These are phyloP conservation scores for Sutorius eximius DNA, from an alignment of 1,284 basidiomycete genomes.

Conservation along the genomic window DNA sequence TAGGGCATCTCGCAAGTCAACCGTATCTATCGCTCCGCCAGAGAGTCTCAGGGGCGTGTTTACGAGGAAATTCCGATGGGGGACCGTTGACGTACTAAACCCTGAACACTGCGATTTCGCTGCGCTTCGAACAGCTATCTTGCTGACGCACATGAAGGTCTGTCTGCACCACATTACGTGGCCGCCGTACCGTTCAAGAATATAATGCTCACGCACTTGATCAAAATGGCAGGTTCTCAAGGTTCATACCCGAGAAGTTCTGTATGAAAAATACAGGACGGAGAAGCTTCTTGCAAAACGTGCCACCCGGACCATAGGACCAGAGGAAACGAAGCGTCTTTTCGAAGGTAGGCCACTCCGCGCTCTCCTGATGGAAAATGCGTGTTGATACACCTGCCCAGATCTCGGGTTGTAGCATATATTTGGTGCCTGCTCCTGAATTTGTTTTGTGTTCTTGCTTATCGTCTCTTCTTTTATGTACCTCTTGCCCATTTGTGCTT, in stretches of 20 bases:
- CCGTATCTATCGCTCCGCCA: constrained; percentile 53
- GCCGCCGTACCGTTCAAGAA: constrained; percentile 12
- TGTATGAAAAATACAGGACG: constrained; percentile 82
- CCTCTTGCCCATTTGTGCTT: constrained; percentile 6
- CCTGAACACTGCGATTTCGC: constrained; percentile 82
- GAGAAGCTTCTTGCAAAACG: constrained; percentile 82
- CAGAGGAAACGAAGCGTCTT: constrained; percentile 66
- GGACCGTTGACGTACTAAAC: constrained; percentile 78
- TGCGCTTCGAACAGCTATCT: constrained; percentile 72
- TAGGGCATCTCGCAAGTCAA: constrained; percentile 37
- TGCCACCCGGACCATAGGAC: constrained; percentile 72
- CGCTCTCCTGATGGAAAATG: constrained; percentile 20
- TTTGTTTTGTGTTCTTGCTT: constrained; percentile 26
- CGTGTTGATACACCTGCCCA: constrained; percentile 28
- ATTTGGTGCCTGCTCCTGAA: constrained; percentile 19
- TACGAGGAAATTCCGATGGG: constrained; percentile 77
- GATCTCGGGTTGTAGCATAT: constrained; percentile 41
- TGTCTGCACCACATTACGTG: constrained; percentile 26
- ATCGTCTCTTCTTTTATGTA: constrained; percentile 16
- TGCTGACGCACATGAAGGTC: constrained; percentile 80
- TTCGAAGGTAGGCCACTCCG: constrained; percentile 58
- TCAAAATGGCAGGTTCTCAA: constrained; percentile 65
- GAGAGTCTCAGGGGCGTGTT: constrained; percentile 70
- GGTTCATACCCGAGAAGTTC: constrained; percentile 73
- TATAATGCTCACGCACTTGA: constrained; percentile 13